Percentiles rank a stretch among this genome's conserved stretches.
Evolutionary conservation across 2,329 filamentous ascomycete species (phyloP).

Genomic region (Ilyonectria destructans): DNA sequence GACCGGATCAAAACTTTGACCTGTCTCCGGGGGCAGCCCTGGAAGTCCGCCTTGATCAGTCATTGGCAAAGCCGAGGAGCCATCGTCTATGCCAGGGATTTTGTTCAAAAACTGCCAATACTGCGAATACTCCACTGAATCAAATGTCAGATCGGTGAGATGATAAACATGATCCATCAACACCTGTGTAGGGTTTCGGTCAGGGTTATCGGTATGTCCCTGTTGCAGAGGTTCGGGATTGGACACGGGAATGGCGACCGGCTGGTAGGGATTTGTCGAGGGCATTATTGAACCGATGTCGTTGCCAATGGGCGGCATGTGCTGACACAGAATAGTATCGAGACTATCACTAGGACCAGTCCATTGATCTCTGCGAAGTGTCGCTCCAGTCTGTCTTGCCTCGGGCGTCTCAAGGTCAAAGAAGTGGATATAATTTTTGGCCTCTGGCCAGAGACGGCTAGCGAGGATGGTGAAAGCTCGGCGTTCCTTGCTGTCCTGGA

Average conservation of each 20-base stretch:
- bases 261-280: not conserved
- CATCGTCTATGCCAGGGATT: rapidly evolving
- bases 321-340: not conserved
- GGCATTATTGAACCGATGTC: not conserved
- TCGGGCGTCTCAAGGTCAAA: not conserved
- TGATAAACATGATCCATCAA: not conserved
- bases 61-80: not conserved
- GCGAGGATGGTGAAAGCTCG: slow-evolving; percentile 30
- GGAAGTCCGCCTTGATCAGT: not conserved
- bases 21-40: not conserved
- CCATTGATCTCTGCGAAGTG: not conserved
- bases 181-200: not conserved
- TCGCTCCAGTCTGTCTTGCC: not conserved
- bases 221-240: not conserved
- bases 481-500: slow-evolving; percentile 26
- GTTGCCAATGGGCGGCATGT: not conserved
- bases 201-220: not conserved
- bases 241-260: not conserved
- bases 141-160: not conserved
- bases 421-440: slow-evolving; percentile 26
- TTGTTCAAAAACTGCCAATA: not conserved
- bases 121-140: not conserved
- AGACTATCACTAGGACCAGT: too few species aligned
- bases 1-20: rapidly evolving
- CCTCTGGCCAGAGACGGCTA: slow-evolving; percentile 37